Conservation (phyloP, 78 protist species). For the Mastigamoeba balamuthi region DNA sequence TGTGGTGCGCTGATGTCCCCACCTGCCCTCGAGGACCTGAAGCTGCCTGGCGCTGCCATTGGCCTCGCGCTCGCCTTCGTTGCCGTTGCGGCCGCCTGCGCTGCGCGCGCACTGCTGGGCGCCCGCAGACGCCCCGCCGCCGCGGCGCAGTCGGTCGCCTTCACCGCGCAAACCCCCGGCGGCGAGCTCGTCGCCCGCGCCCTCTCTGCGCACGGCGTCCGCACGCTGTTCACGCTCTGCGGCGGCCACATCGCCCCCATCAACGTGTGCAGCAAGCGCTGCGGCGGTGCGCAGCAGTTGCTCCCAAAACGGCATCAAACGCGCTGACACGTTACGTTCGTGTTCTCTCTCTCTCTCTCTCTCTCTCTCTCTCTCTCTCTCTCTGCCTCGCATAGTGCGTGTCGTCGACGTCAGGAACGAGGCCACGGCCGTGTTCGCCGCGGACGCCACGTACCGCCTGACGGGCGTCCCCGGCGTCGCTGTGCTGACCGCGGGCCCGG, state of each 20-base stretch:
- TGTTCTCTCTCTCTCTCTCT: background rate
- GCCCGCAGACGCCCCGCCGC: too few relatives aligned
- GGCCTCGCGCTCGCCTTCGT: too few relatives aligned
- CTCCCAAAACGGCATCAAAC: background rate
- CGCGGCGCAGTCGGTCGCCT: background rate
- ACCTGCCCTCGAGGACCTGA: too few relatives aligned
- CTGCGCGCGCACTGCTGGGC: too few relatives aligned
- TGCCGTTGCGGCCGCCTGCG: too few relatives aligned
- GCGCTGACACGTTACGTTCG: background rate
- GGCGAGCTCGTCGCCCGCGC: constrained; percentile 57
- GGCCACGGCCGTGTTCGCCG: constrained; percentile 73
- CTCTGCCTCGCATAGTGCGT: background rate
- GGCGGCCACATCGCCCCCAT: constrained; percentile 77
- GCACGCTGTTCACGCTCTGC: constrained; percentile 42
- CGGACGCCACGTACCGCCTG: constrained; percentile 64
- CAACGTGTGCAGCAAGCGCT: constrained; percentile 17
- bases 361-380: background rate
- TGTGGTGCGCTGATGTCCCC: too few relatives aligned
- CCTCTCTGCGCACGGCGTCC: constrained; percentile 44
- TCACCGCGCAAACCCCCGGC: constrained; percentile 12
- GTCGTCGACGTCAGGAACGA: constrained; percentile 66
- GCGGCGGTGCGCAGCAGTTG: constrained; percentile 52
- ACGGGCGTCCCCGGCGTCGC: constrained; percentile 73
- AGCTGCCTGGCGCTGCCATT: too few relatives aligned
- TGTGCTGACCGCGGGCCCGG: constrained; percentile 79